Percentiles rank a stretch among this genome's conserved stretches.
phyloP scores from a whole-genome alignment of 2,329 filamentous ascomycete species.

The Apiospora malaysiana region DNA sequence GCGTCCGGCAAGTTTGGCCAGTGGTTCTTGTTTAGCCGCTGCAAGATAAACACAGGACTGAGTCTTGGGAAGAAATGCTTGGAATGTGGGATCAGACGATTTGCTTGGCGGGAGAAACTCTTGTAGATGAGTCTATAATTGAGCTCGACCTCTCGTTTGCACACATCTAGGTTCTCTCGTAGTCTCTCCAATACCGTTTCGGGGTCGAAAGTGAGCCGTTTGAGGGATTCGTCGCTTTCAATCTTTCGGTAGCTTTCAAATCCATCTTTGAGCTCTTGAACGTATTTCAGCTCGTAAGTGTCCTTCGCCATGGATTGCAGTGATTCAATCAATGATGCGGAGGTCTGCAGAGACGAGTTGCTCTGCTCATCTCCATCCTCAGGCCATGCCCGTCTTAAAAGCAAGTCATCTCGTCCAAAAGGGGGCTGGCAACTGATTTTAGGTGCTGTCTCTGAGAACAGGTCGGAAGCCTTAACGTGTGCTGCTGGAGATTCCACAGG shows the following conservation, averaged over 20 bases:
- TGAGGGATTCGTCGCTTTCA: background rate
- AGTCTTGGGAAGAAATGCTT: background rate
- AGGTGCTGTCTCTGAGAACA: background rate
- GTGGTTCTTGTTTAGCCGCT: slow-evolving; percentile 36
- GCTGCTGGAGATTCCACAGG: background rate
- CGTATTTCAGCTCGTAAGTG: slow-evolving; percentile 22
- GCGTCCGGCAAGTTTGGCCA: slow-evolving; percentile 36
- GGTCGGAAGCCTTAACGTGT: background rate
- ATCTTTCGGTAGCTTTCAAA: background rate
- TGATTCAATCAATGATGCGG: background rate
- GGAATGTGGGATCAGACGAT: background rate
- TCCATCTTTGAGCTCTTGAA: slow-evolving; percentile 15
- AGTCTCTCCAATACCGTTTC: background rate
- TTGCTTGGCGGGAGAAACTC: background rate
- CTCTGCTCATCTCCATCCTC: background rate
- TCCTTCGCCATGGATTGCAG: slow-evolving; percentile 5
- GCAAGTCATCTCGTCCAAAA: background rate
- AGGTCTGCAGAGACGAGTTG: background rate
- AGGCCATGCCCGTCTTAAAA: background rate
- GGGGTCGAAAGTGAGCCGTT: background rate
- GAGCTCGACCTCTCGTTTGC: background rate
- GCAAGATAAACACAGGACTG: slow-evolving; percentile 35
- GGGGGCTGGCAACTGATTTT: background rate
- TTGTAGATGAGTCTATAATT: background rate
- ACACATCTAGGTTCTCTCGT: background rate